These are phyloP conservation scores for Fagopyrum esculentum DNA, from an alignment of 148 eudicot species.

Conservation along the genomic window DNA sequence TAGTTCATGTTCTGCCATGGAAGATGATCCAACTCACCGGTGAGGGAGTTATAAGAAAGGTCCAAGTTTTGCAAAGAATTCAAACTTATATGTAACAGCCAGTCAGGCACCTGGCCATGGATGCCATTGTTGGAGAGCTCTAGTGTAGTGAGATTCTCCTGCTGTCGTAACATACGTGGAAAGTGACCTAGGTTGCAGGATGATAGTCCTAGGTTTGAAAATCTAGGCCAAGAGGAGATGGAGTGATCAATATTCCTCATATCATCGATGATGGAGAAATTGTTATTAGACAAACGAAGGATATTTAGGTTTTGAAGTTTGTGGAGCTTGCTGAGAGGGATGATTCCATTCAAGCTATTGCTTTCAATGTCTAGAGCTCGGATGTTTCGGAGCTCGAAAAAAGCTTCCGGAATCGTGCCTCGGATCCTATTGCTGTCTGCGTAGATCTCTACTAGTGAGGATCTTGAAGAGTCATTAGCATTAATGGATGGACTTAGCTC, in stretches of 20 bases:
- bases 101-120: neutral
- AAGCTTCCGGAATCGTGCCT: no score
- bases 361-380: no score
- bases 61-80: neutral
- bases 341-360: neutral
- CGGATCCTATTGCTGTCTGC: no score
- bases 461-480: no score
- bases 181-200: slow-evolving; percentile 20
- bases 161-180: slow-evolving; percentile 8
- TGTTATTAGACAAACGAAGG: slow-evolving; percentile 16
- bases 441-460: no score
- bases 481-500: no score
- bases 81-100: neutral
- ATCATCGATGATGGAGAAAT: neutral
- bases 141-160: neutral
- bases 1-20: slow-evolving; percentile 1
- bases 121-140: slow-evolving; percentile 19
- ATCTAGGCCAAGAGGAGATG: neutral
- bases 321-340: slow-evolving; percentile 14
- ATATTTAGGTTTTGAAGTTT: neutral
- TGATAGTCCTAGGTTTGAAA: neutral
- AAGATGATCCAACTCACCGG: slow-evolving; percentile 11
- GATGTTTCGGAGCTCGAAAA: no score
- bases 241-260: neutral
- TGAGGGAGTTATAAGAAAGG: slow-evolving; percentile 23